Evolutionary conservation across 1,284 basidiomycete species (phyloP).

Genomic region (Earliella scabrosa): DNA sequence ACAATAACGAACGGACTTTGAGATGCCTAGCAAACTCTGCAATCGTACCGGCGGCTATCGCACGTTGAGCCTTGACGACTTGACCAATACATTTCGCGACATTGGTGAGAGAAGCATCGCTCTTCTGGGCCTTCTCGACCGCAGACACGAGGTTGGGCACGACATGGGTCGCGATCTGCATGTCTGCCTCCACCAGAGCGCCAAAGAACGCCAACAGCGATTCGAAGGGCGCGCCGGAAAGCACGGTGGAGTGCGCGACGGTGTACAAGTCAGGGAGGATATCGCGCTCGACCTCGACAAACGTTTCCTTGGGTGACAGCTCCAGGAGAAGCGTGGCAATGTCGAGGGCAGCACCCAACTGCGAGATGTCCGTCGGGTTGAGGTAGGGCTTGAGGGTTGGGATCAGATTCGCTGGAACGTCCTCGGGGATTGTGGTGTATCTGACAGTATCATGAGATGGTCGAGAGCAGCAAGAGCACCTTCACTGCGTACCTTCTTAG

Average conservation of each 20-base stretch:
- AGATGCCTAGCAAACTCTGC: slow-evolving; percentile 81
- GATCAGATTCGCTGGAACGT: slow-evolving; percentile 67
- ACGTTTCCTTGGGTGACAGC: slow-evolving; percentile 65
- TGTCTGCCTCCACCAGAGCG: slow-evolving; percentile 81
- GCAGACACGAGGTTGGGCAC: slow-evolving; percentile 71
- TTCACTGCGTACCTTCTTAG: slow-evolving; percentile 63
- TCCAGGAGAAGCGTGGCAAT: slow-evolving; percentile 75
- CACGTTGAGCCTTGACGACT: slow-evolving; percentile 72
- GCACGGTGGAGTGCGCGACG: slow-evolving; percentile 78
- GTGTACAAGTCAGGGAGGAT: slow-evolving; percentile 72
- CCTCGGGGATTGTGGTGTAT: slow-evolving; percentile 66
- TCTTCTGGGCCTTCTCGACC: slow-evolving; percentile 59
- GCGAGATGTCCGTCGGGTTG: slow-evolving; percentile 71
- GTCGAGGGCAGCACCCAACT: slow-evolving; percentile 77
- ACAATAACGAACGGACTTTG: no score
- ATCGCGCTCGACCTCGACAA: slow-evolving; percentile 73
- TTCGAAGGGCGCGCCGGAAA: slow-evolving; percentile 79
- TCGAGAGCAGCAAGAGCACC: background rate
- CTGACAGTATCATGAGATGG: slow-evolving; percentile 40
- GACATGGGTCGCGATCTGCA: slow-evolving; percentile 78
- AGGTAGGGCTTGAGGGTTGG: slow-evolving; percentile 79
- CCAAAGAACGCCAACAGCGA: slow-evolving; percentile 82
- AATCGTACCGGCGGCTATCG: slow-evolving; percentile 78
- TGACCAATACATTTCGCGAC: slow-evolving; percentile 85
- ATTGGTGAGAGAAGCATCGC: slow-evolving; percentile 64